Evolutionary conservation across 2,329 filamentous ascomycete genomes (phyloP).

Genomic region (Colletotrichum shisoi): DNA sequence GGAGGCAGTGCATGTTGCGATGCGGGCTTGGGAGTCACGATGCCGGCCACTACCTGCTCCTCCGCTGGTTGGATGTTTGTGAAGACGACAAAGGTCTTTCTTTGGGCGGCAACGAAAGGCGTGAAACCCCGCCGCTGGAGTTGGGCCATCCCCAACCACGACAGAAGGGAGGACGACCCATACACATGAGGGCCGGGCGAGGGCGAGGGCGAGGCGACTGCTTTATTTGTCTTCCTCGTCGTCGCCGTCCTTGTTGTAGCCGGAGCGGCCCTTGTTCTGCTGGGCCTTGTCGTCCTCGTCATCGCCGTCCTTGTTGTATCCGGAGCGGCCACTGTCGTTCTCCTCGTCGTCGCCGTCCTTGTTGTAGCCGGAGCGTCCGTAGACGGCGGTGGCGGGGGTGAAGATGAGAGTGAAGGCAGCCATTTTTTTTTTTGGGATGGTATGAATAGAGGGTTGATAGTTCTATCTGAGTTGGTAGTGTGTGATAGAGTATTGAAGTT

Average conservation of each 20-base stretch:
- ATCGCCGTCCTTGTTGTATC: constrained; percentile 52
- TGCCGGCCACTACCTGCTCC: background rate
- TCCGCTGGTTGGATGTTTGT: background rate
- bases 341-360: constrained; percentile 48
- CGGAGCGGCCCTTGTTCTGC: constrained; percentile 55
- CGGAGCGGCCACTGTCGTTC: constrained; percentile 50
- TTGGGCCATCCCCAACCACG: background rate
- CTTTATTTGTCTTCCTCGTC: constrained; percentile 50
- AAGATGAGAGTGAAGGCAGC: constrained; percentile 48
- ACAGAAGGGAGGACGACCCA: background rate
- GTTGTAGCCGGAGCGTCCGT: constrained; percentile 57
- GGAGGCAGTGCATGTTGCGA: constrained; percentile 2
- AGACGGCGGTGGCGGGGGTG: constrained; percentile 49
- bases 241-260: constrained; percentile 57
- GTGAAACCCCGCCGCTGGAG: background rate
- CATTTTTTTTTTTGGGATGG: constrained; percentile 50
- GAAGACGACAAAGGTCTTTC: background rate
- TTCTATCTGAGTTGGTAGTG: constrained; percentile 28
- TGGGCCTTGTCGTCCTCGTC: constrained; percentile 46
- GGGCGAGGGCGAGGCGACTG: constrained; percentile 5
- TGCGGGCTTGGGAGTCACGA: background rate
- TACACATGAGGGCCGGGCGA: background rate
- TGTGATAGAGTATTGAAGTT: constrained; percentile 42
- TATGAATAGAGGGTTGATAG: constrained; percentile 10
- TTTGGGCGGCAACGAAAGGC: background rate